Conservation (phyloP, 2,329 filamentous ascomycete species). For the Amesomyces nigricolor region DNA sequence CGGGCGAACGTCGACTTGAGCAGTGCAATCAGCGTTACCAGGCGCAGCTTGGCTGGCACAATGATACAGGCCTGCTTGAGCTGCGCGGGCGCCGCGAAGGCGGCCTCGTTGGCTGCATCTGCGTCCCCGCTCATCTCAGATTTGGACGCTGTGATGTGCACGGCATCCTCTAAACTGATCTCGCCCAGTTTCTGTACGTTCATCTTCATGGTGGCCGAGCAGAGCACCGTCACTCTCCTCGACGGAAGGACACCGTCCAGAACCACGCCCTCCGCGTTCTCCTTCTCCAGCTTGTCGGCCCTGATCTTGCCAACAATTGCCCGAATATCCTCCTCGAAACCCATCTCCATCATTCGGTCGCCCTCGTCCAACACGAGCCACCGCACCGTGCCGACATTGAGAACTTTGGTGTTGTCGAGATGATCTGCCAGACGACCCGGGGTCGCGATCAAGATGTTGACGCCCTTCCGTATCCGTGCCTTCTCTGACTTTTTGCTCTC, state of each 20-base stretch:
- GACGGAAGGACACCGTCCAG: constrained; percentile 63
- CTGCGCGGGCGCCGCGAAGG: constrained; percentile 81
- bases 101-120: constrained; percentile 45
- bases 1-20: constrained; percentile 83
- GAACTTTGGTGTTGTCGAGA: constrained; percentile 80
- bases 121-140: constrained; percentile 41
- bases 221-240: constrained; percentile 79
- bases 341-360: constrained; percentile 96
- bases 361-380: constrained; percentile 96
- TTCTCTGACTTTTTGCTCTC: constrained; percentile 78
- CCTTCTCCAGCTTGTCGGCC: constrained; percentile 52
- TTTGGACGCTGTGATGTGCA: constrained; percentile 70
- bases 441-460: constrained; percentile 94
- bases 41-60: constrained; percentile 79
- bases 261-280: constrained; percentile 51
- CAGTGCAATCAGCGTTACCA: constrained; percentile 80
- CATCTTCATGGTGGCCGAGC: constrained; percentile 97
- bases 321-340: constrained; percentile 90
- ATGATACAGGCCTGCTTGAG: constrained; percentile 88
- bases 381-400: constrained; percentile 81
- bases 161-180: constrained; percentile 88
- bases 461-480: constrained; percentile 83
- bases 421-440: constrained; percentile 89
- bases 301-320: constrained; percentile 78
- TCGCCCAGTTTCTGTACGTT: constrained; percentile 90